phyloP scores from a whole-genome alignment of 148 eudicot genomes.

The Spergularia marina region DNA sequence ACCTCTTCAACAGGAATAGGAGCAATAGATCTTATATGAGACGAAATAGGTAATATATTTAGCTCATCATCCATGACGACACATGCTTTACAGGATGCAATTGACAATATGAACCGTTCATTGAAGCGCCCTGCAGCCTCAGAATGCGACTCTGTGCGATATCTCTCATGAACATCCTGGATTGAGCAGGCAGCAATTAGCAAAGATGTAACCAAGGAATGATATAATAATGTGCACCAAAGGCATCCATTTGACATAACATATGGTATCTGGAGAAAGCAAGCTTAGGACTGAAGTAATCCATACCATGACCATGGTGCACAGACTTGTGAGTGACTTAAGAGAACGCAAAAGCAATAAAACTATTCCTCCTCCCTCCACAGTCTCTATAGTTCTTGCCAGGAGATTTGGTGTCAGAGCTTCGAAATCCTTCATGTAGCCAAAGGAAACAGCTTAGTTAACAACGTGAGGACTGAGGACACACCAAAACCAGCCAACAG shows the following conservation, averaged over 20 bases:
- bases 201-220: conserved; percentile 5
- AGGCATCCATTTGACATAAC: not conserved
- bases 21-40: conserved; percentile 74
- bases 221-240: conserved; percentile 3
- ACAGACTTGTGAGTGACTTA: conserved; percentile 84
- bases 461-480: conserved; percentile 1
- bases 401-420: conserved; percentile 95
- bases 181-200: conserved; percentile 5
- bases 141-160: conserved; percentile 86
- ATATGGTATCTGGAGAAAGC: not conserved
- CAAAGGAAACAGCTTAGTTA: conserved; percentile 15
- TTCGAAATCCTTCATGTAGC: conserved; percentile 70
- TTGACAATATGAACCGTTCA: conserved; percentile 86
- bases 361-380: conserved; percentile 95
- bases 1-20: conserved; percentile 77
- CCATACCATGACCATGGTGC: conserved; percentile 95
- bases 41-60: conserved; percentile 86
- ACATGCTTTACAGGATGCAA: conserved; percentile 86
- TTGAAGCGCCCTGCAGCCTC: conserved; percentile 81
- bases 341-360: conserved; percentile 73
- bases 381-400: conserved; percentile 96
- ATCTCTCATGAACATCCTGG: conserved; percentile 97
- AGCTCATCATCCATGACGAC: conserved; percentile 93
- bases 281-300: conserved; percentile 2
- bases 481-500: not conserved